Base-by-base conservation (phyloP, 2,329 filamentous ascomycete genomes). In the Pseudogymnoascus sp. region DNA sequence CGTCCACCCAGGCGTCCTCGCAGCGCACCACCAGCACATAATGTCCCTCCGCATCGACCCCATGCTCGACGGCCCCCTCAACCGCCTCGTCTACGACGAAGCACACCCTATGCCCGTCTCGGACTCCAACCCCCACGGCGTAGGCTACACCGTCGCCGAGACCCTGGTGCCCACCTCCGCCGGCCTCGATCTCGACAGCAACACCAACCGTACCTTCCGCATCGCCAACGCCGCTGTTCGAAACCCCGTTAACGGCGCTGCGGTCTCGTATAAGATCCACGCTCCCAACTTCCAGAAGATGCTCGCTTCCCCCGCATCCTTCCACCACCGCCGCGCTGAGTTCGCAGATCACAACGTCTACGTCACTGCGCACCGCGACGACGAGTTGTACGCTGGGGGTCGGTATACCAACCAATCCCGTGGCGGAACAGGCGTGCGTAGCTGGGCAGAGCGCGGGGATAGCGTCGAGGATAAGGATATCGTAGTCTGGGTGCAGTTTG, bases 11-110 rank as follows among this genome's bases (percentile, higher is more conserved):
- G 86, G 87, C 47, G 86, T 88, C 14, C 81, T 91, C 35, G 88
- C 86, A 2, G 78, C 79, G 0, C 85, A 89, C 74, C 89, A 92
- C 70, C 89, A 92, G 71, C 89, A 92, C 74, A 88, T 91, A 72
- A 91, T 92, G 76, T 86, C 82, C 3, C 77, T 87, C 4, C 81
- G 84, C 7, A 77, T 87, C 11, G 84, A 87, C 69, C 84, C 84
- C n/a, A 82, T 82, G 66, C 76, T 85, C 59, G 83, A 83, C 64
- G 84, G 84, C 0, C 78, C 79, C 65, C 74, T 76, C 23, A 85
- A 85, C 69, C 75, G 79, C 0, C 72, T 85, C 28, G 77, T 82
- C 63, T 82, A 87, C 69, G 78, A 82, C 63, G 83, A 86, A 69
- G 82, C 82, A 2, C 80, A 84, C 61, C 74, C 86, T 0, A 84